phyloP scores from a whole-genome alignment of 768 basidiomycete genomes.

The Royoungia palumana region DNA sequence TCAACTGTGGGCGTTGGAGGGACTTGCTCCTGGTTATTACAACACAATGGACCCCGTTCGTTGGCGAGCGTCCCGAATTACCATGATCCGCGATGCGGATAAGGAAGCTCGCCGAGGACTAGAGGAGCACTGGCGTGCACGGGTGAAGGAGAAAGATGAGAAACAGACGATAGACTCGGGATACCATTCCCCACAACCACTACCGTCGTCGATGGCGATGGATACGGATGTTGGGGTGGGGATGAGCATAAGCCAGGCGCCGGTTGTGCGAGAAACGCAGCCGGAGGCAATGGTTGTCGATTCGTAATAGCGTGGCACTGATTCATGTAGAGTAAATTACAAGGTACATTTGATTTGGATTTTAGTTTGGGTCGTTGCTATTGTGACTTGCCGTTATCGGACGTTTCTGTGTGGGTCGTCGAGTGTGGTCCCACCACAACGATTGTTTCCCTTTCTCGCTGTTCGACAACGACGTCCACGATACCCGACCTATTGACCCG shows the following conservation, averaged over 20 bases:
- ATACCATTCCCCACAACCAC: conserved; percentile 12
- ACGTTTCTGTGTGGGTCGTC: neutral
- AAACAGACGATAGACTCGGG: conserved; percentile 14
- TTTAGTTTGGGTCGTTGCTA: conserved; percentile 11
- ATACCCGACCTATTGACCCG: conserved; percentile 14
- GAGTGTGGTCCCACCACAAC: conserved; percentile 6
- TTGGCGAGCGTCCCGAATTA: conserved; percentile 49
- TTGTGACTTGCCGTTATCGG: conserved; percentile 25
- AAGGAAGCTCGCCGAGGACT: conserved; percentile 43
- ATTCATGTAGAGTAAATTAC: neutral
- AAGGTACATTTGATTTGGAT: neutral
- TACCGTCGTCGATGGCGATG: neutral
- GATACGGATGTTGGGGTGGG: conserved; percentile 1
- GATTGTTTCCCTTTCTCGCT: conserved; percentile 10
- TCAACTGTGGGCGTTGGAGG: conserved; percentile 71
- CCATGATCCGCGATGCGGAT: conserved; percentile 65
- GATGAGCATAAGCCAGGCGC: neutral
- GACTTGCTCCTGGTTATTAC: conserved; percentile 60
- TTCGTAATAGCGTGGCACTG: neutral
- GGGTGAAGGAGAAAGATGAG: conserved; percentile 29
- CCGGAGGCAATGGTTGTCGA: conserved; percentile 20
- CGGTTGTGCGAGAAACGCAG: conserved; percentile 1
- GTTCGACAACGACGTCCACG: no score
- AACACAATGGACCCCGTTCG: conserved; percentile 68
- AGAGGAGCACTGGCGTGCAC: conserved; percentile 36